A percentile compares a stretch with the other conserved stretches of the same genome.
Evolutionary conservation across 192 early-diverging fungal genomes (phyloP).

Genomic region (Backusella circina): DNA sequence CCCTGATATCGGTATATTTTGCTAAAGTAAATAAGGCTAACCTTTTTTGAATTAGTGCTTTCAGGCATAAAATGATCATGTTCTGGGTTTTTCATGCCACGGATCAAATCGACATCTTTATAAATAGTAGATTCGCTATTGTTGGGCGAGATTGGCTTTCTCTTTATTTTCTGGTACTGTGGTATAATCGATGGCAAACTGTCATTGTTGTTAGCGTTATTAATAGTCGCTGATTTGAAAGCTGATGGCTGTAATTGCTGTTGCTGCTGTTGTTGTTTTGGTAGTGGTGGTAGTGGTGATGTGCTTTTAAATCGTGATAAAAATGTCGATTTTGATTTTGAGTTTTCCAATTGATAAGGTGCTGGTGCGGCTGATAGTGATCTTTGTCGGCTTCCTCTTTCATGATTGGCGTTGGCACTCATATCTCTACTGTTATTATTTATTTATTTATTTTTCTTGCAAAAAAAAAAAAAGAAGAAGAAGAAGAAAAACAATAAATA

Average conservation of each 20-base stretch:
- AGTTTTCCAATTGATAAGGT: not conserved
- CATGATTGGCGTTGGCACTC: not conserved
- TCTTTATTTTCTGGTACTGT: conserved; percentile 5
- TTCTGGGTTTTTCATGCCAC: not conserved
- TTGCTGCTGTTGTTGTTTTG: not conserved
- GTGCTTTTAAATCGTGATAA: conserved; percentile 11
- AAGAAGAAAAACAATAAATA: not conserved
- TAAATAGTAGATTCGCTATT: not conserved
- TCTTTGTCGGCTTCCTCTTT: not conserved
- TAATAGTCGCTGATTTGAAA: not conserved
- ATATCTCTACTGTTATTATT: not conserved
- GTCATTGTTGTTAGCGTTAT: not conserved
- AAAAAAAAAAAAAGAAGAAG: not conserved
- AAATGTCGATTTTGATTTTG: not conserved
- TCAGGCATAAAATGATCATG: not conserved
- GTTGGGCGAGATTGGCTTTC: not conserved
- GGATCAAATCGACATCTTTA: not conserved
- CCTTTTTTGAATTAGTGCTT: not conserved
- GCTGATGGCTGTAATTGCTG: not conserved
- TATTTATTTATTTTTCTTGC: not conserved
- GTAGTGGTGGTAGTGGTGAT: not conserved
- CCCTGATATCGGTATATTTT: not conserved
- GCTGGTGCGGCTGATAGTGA: not conserved
- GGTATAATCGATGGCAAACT: not conserved
- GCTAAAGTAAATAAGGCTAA: not conserved